Base-by-base conservation (phyloP, 106 monocot genomes). In the Cymbidium sinense region DNA sequence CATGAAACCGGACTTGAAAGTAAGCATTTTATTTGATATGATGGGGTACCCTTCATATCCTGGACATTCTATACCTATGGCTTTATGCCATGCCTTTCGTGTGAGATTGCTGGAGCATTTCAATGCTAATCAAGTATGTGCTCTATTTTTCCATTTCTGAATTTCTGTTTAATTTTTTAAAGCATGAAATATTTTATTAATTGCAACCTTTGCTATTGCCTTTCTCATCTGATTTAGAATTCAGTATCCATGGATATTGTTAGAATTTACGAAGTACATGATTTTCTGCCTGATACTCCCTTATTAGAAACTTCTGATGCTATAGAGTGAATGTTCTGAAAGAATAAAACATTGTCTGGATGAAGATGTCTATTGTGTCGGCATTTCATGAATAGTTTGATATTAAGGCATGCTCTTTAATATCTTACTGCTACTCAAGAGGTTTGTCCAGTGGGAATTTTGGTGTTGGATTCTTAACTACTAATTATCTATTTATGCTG, bases 1-100 rank as follows among this genome's bases (percentile, higher is more conserved):
- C 77, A 87, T 93, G 83, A 78, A 75, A 79, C 86, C 87, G 61
- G 89, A 93, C 71, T 78, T 93, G 78, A 89, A 87, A 79, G 76
- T 93, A 39, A 82, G 77, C 76, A 52, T 93, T 18, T 19, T 81
- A 17, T 58, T 78, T 27, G 78, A 83, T 77, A 71, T 73, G 5
- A 47, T 85, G 31, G 81, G 70, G 25, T 41, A 50, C 50, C 18
- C 43, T 70, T 25, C 55, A 41, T 35, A 77, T 78, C 43, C 84
- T 43, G 64, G 76, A 28, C 83, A 84, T 69, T 87, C 89, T 70
- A 25, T 37, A 54, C 86, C 76, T 30, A 28, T 76, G 61, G 62
- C 86, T 41, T 76, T 89, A 41, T 80, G 86, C 50, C 50, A 84
- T 74, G 75, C 80, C 47, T 93, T 93, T 82, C 85, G 78, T 81